A percentile compares a stretch with the other conserved stretches of the same genome.
These are phyloP conservation scores for Scleroderma citrinum DNA, from an alignment of 768 basidiomycete species.

Conservation along the genomic window DNA sequence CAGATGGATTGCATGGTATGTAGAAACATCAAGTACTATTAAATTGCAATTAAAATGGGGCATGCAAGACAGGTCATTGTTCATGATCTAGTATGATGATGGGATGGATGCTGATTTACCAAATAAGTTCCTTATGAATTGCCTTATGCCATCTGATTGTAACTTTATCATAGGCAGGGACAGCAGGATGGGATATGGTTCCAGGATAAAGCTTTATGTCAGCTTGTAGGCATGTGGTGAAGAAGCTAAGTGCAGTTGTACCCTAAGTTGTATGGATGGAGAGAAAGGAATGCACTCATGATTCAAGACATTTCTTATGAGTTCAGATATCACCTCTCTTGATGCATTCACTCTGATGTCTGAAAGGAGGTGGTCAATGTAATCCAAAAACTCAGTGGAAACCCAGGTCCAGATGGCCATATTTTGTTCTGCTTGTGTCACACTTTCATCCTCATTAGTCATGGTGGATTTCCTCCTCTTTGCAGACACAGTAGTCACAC, in stretches of 20 bases:
- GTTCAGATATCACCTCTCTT: neutral
- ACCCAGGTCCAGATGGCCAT: too few species aligned
- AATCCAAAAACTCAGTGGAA: too few species aligned
- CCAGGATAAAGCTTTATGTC: constrained; percentile 2
- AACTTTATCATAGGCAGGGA: constrained; percentile 1
- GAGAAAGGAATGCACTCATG: neutral
- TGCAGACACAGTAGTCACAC: too few species aligned
- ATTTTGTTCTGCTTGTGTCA: too few species aligned
- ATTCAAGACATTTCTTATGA: too few species aligned
- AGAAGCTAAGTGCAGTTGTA: constrained; percentile 1
- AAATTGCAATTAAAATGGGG: too few species aligned
- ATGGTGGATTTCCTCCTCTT: too few species aligned
- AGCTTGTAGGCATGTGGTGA: neutral
- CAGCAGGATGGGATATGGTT: neutral
- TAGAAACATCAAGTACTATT: too few species aligned
- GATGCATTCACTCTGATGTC: neutral
- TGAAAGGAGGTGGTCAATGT: neutral
- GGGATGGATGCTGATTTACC: neutral
- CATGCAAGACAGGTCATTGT: too few species aligned
- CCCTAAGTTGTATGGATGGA: neutral
- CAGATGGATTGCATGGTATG: too few species aligned
- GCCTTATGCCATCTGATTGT: constrained; percentile 4
- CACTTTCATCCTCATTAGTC: too few species aligned
- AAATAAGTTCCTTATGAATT: constrained; percentile 3
- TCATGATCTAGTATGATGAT: too few species aligned